Base-by-base conservation (phyloP, 495 filamentous ascomycete species). In the Aspergillus saccharolyticus region DNA sequence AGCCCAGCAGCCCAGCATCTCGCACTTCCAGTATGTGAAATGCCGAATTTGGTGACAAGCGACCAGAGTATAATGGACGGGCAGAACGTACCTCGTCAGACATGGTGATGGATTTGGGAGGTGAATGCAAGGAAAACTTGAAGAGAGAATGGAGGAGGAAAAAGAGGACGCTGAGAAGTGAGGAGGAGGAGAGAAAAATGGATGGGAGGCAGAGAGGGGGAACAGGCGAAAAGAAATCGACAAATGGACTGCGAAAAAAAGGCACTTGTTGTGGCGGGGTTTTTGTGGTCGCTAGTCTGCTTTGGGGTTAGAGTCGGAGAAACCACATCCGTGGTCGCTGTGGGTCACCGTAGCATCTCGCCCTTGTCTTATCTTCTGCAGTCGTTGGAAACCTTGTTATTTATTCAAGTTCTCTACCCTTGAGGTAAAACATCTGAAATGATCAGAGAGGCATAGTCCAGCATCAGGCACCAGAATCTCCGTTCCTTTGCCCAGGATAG, bases 11-110 rank as follows among this genome's bases (percentile, higher is more conserved):
- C 9, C 25, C 25, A 9, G 9, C 3, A 28, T 3, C 25, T 9
- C 25, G 54, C 56, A 57, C 53, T 53, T 52, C 44, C 44, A 51
- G 45, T 20, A 47, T 44, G 42, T 55, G 24, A 22, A 17, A 44
- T 49, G 44, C 18, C 59, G 50, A 54, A 57, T 18, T 10, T 14
- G 52, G 33, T 30, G 42, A 28, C 14, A 52, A 22, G 44, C n/a
- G 42, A 22, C 44, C 22, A 42, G 51, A 15, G 51, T 19, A 43
- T 46, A 16, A 49, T 22, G 45, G 48, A 43, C 43, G 47, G 44
- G 21, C 28, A 57, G n/a, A 55, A 44, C 68, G 46, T 76, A 77
- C 74, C 67, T 75, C 71, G 59, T 77, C 74, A 66, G 71, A 60
- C 74, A 77, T 77, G 65, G 65, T 74, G 74, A 73, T 61, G 52